Conservation (phyloP, 208 protist species). For the Tritrichomonas musculus region DNA sequence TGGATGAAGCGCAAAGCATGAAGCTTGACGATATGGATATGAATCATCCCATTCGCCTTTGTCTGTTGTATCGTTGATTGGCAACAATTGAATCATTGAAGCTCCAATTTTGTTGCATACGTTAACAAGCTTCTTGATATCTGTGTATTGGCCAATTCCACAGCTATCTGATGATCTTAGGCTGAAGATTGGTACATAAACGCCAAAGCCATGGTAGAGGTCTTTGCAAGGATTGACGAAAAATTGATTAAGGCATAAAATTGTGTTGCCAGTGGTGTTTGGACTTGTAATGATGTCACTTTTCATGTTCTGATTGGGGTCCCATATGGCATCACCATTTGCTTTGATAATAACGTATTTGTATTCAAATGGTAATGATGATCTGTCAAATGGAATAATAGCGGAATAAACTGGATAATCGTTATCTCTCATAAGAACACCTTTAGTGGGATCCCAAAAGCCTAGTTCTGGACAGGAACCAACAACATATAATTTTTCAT, state of each 20-base stretch:
- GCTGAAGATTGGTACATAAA: background rate
- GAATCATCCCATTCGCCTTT: constrained; percentile 1
- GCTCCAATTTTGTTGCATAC: background rate
- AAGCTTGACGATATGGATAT: constrained; percentile 8
- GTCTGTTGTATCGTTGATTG: constrained; percentile 18
- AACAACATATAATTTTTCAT: background rate
- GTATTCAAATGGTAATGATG: background rate
- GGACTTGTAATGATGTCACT: too few relatives aligned
- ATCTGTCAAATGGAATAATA: background rate
- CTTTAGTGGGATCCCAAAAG: background rate
- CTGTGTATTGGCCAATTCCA: background rate
- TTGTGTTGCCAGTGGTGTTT: background rate
- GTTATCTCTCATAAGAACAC: background rate
- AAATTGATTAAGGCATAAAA: background rate
- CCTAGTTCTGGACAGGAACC: background rate
- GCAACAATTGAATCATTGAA: background rate
- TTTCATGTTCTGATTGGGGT: background rate
- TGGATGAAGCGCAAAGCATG: constrained; percentile 6
- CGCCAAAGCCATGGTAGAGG: background rate
- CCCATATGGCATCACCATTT: background rate
- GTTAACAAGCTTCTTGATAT: background rate
- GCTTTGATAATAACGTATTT: background rate
- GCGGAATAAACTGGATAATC: background rate
- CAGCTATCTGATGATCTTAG: background rate
- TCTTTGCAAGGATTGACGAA: background rate